phyloP scores from a whole-genome alignment of 1,284 basidiomycete genomes.

The Anthracocystis walkeri region DNA sequence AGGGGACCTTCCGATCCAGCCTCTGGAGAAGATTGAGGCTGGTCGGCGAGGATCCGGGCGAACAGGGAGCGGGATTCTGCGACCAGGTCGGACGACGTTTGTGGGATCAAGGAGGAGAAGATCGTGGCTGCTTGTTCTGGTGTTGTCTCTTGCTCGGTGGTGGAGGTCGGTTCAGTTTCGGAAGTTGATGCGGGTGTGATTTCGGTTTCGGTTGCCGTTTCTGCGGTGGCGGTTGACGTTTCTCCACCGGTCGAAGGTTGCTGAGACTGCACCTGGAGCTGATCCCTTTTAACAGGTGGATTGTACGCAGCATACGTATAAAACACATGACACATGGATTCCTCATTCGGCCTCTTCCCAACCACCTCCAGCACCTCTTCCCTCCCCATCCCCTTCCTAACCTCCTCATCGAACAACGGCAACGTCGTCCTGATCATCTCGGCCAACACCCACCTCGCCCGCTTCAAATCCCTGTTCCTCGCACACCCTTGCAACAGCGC shows the following conservation, averaged over 20 bases:
- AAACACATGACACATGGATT: constrained; percentile 85
- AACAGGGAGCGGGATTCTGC: constrained; percentile 80
- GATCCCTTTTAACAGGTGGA: constrained; percentile 70
- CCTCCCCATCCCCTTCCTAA: constrained; percentile 11
- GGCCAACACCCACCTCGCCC: constrained; percentile 89
- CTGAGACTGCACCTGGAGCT: constrained; percentile 8
- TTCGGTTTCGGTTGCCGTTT: neutral
- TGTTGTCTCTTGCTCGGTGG: constrained; percentile 67
- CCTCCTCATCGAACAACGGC: constrained; percentile 39
- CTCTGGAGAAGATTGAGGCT: neutral
- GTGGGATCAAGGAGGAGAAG: constrained; percentile 74
- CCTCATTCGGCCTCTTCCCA: constrained; percentile 75
- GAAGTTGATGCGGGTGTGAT: neutral
- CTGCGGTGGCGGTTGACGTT: neutral
- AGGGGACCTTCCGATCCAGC: constrained; percentile 72
- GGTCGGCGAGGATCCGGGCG: constrained; percentile 76
- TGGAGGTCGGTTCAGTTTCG: neutral
- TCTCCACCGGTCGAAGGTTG: too few species aligned
- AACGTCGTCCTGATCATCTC: constrained; percentile 77
- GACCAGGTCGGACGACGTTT: constrained; percentile 80
- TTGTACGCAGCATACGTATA: constrained; percentile 86
- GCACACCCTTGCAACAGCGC: constrained; percentile 91
- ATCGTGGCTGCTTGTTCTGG: constrained; percentile 71
- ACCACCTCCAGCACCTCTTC: constrained; percentile 55
- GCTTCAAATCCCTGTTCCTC: constrained; percentile 81